phyloP scores from a whole-genome alignment of 352 stramenopile species.

The Phytopythium sindhum region DNA sequence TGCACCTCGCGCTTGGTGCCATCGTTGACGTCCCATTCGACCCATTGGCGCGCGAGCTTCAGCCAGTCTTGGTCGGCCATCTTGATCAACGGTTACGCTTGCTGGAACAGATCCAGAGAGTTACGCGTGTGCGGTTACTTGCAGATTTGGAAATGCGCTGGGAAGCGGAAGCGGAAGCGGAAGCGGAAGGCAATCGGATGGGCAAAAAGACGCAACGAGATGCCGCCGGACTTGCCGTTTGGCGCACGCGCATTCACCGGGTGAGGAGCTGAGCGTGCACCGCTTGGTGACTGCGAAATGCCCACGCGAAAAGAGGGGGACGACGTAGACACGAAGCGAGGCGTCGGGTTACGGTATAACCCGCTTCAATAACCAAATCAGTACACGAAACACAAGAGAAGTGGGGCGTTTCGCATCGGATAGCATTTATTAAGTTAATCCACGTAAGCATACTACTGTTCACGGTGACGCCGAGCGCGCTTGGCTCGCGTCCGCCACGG shows the following conservation, averaged over 20 bases:
- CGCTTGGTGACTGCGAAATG: background rate
- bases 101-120: background rate
- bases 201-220: conserved; percentile 2
- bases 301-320: background rate
- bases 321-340: background rate
- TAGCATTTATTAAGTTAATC: background rate
- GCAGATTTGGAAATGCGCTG: background rate
- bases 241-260: conserved; percentile 3
- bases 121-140: background rate
- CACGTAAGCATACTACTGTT: background rate
- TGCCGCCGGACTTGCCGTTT: background rate
- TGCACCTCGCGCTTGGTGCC: conserved; percentile 68
- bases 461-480: background rate
- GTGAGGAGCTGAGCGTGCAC: background rate
- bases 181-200: background rate
- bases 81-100: background rate
- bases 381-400: background rate
- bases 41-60: conserved; percentile 65
- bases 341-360: background rate
- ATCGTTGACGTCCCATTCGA: conserved; percentile 83
- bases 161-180: background rate
- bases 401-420: background rate
- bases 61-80: conserved; percentile 36
- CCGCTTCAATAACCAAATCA: conserved; percentile 3
- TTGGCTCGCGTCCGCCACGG: background rate